Base-by-base conservation (phyloP, 139 green algal genomes). In the Coelastrella sp. region DNA sequence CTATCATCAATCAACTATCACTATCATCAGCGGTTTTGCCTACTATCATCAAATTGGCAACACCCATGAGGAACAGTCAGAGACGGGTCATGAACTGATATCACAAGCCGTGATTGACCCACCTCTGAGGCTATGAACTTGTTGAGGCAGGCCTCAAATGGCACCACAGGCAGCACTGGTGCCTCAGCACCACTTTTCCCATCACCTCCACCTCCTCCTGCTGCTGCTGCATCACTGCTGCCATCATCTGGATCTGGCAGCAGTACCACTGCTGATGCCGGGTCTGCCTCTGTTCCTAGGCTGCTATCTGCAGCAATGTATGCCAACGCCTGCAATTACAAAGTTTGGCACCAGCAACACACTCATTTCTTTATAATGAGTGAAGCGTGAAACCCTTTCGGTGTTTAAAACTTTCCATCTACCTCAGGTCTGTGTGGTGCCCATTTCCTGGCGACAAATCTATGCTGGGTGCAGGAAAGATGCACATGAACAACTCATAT, bases 71-170 rank as follows among this genome's bases (percentile, higher is more conserved):
- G n/a, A n/a, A n/a, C n/a, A n/a, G n/a, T n/a, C n/a, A 49, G 35
- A 49, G 35, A 49, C 3, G 1, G 35, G 35, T 15, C 65, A 73
- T 73, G 65, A 73, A 17, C 4, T 73, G 1, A 22, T 4, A 15
- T 4, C 15, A 15, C 4, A 4, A 73, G 65, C 14, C 65, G 35
- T 49, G 3, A 49, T 49, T 78, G n/a, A 78, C 70, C 70, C 70
- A 92, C 73, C 65, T 94, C 95, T 7, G 93, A 88, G 5, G 72
- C 95, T 6, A 85, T 92, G 73, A 96, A 98, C 19, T 82, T 59
- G 35, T 95, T 92, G 56, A 99, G 79, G 94, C 98, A 99, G 5
- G 97, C 95, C 4, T 82, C 72, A 61, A 99, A 98, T 0, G 98
- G 97, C 66, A 99, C 97, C 92, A 92, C 0, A 74, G 80, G 66